Conservation (phyloP, 768 basidiomycete species). For the Pleurotus eryngii region DNA sequence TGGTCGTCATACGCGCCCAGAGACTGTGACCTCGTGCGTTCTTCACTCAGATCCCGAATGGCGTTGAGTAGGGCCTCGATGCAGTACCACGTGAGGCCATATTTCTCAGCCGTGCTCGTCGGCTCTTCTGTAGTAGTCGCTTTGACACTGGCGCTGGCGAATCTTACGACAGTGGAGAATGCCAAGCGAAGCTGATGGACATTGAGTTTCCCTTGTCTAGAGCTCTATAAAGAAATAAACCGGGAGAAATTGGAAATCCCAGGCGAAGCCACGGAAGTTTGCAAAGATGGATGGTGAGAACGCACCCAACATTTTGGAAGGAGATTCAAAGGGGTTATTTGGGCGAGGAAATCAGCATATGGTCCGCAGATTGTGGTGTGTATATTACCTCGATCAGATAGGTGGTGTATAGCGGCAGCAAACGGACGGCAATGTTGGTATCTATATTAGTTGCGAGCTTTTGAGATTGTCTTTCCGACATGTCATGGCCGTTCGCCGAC, state of each 20-base stretch:
- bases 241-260: neutral
- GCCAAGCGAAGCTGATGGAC: slow-evolving; percentile 70
- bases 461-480: neutral
- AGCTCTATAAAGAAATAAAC: slow-evolving; percentile 45
- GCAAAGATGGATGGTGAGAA: slow-evolving; percentile 7
- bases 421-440: slow-evolving; percentile 42
- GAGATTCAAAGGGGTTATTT: neutral
- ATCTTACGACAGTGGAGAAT: slow-evolving; percentile 65
- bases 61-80: slow-evolving; percentile 51
- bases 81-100: slow-evolving; percentile 67
- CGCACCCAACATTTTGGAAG: neutral
- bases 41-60: slow-evolving; percentile 31
- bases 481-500: slow-evolving; percentile 6
- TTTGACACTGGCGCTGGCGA: slow-evolving; percentile 44
- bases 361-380: neutral
- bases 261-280: neutral
- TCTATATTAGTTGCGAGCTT: slow-evolving; percentile 18
- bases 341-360: slow-evolving; percentile 3
- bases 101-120: slow-evolving; percentile 19
- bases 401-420: slow-evolving; percentile 72
- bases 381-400: slow-evolving; percentile 65
- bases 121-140: slow-evolving; percentile 9
- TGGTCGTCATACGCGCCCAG: slow-evolving; percentile 17
- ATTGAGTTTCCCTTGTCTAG: slow-evolving; percentile 55
- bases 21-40: neutral